Evolutionary conservation across 1,139 yeast species (phyloP).

Genomic region (Debaryomyces subglobosus): DNA sequence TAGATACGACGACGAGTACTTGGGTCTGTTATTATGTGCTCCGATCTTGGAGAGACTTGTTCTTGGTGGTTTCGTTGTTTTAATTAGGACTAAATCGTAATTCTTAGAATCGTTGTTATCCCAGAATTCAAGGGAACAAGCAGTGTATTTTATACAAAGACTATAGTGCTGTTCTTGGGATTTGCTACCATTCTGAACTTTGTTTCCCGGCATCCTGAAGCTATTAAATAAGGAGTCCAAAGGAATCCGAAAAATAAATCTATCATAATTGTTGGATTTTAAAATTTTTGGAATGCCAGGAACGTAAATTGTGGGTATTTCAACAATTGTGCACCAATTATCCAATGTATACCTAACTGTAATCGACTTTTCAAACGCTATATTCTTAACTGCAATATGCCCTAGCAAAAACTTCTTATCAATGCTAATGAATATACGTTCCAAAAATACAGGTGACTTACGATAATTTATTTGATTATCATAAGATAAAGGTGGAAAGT

Average conservation of each 20-base stretch:
- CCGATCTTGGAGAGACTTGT: slow-evolving; percentile 7
- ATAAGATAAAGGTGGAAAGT: slow-evolving; percentile 47
- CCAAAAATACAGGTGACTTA: slow-evolving; percentile 59
- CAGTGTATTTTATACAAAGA: slow-evolving; percentile 63
- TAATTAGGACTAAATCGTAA: slow-evolving; percentile 55
- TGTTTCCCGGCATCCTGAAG: slow-evolving; percentile 20
- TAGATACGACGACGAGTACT: slow-evolving; percentile 43
- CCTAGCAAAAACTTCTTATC: slow-evolving; percentile 66
- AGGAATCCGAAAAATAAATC: slow-evolving; percentile 59
- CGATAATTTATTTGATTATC: slow-evolving; percentile 36
- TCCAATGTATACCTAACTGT: slow-evolving; percentile 69
- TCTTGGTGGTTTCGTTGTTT: slow-evolving; percentile 13
- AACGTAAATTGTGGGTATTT: slow-evolving; percentile 66
- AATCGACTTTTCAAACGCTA: slow-evolving; percentile 65
- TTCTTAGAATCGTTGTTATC: slow-evolving; percentile 69
- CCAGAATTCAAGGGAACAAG: slow-evolving; percentile 64
- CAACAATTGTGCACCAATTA: slow-evolving; percentile 72
- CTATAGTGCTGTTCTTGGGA: slow-evolving; percentile 30
- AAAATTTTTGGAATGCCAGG: slow-evolving; percentile 60
- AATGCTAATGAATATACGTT: slow-evolving; percentile 60
- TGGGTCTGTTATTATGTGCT: slow-evolving; percentile 24
- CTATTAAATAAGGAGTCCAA: slow-evolving; percentile 42
- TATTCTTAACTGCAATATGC: slow-evolving; percentile 70
- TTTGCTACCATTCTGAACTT: background rate
- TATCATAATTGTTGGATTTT: slow-evolving; percentile 54